Percentiles rank a stretch among this genome's conserved stretches.
These are phyloP conservation scores for Neurospora sp. DNA, from an alignment of 495 filamentous ascomycete genomes.

Conservation along the genomic window DNA sequence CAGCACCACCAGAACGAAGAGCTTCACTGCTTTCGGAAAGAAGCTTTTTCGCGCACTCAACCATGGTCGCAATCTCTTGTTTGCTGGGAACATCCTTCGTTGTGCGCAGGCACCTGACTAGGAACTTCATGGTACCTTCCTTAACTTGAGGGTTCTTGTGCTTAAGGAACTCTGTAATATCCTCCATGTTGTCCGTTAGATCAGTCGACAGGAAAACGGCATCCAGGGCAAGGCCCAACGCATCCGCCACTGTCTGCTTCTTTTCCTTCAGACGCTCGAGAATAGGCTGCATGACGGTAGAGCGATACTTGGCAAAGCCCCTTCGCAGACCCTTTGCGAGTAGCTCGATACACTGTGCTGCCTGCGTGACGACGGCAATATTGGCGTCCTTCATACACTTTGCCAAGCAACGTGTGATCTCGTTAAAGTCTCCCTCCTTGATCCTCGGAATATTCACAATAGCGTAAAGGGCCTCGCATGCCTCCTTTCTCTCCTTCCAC, in stretches of 20 bases:
- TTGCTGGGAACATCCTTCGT: conserved; percentile 76
- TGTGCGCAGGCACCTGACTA: conserved; percentile 76
- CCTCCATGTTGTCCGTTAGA: conserved; percentile 77
- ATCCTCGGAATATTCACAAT: conserved; percentile 81
- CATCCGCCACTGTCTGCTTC: conserved; percentile 82
- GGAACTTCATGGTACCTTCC: conserved; percentile 81
- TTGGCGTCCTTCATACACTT: conserved; percentile 99
- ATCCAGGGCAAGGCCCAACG: conserved; percentile 75
- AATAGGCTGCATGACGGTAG: conserved; percentile 71
- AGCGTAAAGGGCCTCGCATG: conserved; percentile 69
- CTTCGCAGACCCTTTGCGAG: conserved; percentile 82
- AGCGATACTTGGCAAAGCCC: conserved; percentile 69
- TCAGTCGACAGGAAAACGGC: conserved; percentile 72
- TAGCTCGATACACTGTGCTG: conserved; percentile 86
- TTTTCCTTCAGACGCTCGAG: conserved; percentile 96
- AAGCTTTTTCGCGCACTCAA: conserved; percentile 78
- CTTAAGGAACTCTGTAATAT: conserved; percentile 72
- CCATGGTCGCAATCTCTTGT: conserved; percentile 72
- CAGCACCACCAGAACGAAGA: conserved; percentile 77
- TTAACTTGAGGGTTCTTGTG: conserved; percentile 98
- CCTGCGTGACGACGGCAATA: conserved; percentile 84
- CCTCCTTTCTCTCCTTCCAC: conserved; percentile 98
- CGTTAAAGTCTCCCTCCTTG: conserved; percentile 80
- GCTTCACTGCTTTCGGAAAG: conserved; percentile 80
- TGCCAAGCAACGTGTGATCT: conserved; percentile 70